phyloP scores from a whole-genome alignment of 148 eudicot species.

The Talinum fruticosum region DNA sequence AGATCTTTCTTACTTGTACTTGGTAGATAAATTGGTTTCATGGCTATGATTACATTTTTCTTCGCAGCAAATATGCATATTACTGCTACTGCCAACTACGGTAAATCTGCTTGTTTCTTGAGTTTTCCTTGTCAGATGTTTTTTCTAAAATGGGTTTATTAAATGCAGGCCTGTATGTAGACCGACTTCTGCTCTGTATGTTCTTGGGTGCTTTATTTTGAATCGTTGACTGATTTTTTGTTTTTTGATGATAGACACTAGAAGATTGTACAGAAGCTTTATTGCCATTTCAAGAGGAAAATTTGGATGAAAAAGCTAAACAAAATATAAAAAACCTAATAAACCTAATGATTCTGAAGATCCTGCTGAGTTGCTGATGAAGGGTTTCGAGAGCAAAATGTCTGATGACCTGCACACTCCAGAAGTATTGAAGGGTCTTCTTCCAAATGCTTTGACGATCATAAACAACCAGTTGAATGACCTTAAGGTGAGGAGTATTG shows the following conservation, averaged over 20 bases:
- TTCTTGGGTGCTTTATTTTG: not conserved
- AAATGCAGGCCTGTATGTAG: too few relatives aligned
- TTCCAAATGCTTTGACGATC: conserved; percentile 53
- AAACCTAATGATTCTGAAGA: conserved; percentile 46
- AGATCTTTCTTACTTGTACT: too few relatives aligned
- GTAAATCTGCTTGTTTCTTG: not conserved
- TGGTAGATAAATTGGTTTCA: too few relatives aligned
- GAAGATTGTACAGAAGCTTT: not conserved
- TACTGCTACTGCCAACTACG: too few relatives aligned
- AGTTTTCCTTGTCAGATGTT: not conserved
- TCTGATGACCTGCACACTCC: conserved; percentile 81
- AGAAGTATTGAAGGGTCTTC: conserved; percentile 52
- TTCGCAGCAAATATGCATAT: too few relatives aligned
- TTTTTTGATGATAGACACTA: not conserved
- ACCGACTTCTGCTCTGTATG: too few relatives aligned
- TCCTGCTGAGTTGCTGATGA: conserved; percentile 44
- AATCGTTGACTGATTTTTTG: not conserved
- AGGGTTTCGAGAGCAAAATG: conserved; percentile 54
- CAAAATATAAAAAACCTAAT: not conserved
- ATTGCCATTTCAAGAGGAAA: conserved; percentile 4
- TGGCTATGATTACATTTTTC: too few relatives aligned
- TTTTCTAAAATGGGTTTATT: too few relatives aligned
- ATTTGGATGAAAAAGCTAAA: not conserved
- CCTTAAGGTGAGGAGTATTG: conserved; percentile 54
- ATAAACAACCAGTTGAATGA: conserved; percentile 47